These are phyloP conservation scores for Arachis stenosperma DNA, from an alignment of 306 rosid genomes.

Conservation along the genomic window DNA sequence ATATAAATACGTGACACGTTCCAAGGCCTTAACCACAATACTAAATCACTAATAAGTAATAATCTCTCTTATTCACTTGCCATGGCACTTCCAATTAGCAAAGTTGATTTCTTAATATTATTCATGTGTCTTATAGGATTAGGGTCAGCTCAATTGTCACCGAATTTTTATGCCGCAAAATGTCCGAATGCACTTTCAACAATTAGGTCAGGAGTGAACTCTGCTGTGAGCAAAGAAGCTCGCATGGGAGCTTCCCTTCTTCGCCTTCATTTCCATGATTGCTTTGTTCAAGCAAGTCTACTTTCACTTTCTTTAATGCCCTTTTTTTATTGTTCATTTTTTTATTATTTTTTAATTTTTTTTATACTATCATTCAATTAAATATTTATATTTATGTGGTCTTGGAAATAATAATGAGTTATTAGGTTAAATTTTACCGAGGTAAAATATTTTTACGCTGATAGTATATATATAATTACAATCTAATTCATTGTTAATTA, in stretches of 20 bases:
- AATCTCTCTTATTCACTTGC: not conserved
- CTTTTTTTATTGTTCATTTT: not conserved
- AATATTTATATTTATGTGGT: not conserved
- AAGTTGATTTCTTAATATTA: constrained; percentile 29
- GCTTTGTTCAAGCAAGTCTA: constrained; percentile 78
- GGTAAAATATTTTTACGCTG: no score
- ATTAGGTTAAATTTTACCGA: no score
- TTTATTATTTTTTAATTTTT: not conserved
- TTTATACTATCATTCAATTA: not conserved
- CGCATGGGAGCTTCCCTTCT: constrained; percentile 92
- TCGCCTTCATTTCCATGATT: constrained; percentile 88
- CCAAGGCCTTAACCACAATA: constrained; percentile 10
- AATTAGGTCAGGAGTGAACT: constrained; percentile 44
- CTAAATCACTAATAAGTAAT: not conserved
- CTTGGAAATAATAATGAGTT: no score
- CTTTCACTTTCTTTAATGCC: not conserved
- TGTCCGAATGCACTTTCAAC: constrained; percentile 68
- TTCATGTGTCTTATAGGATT: constrained; percentile 34
- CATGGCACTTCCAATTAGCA: constrained; percentile 14
- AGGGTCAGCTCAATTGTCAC: constrained; percentile 61
- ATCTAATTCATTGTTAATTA: no score
- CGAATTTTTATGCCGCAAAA: constrained; percentile 46
- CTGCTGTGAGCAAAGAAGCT: constrained; percentile 55
- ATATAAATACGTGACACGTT: constrained; percentile 39
- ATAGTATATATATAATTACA: no score